These are phyloP conservation scores for Trichoderma citrinoviride DNA, from an alignment of 2,329 filamentous ascomycete genomes.

Conservation along the genomic window DNA sequence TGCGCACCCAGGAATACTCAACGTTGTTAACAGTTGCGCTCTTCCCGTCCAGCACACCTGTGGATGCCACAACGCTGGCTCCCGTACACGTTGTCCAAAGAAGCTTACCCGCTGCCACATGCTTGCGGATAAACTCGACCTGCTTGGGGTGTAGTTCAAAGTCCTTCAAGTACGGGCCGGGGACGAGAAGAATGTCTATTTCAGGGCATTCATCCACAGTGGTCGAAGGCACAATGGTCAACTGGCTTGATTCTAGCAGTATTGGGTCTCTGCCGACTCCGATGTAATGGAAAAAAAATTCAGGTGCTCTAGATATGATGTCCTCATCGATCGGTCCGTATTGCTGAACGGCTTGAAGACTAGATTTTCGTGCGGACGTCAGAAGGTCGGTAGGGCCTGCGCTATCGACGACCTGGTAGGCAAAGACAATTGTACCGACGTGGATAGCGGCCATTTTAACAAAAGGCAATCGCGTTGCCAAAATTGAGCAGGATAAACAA, in stretches of 20 bases:
- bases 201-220: conserved; percentile 37
- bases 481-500: too few relatives aligned
- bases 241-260: conserved; percentile 4
- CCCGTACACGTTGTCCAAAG: conserved; percentile 41
- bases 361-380: conserved; percentile 28
- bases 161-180: conserved; percentile 30
- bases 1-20: conserved; percentile 31
- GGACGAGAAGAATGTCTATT: conserved; percentile 39
- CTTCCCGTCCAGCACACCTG: conserved; percentile 42
- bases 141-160: conserved; percentile 33
- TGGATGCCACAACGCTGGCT: conserved; percentile 31
- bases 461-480: background rate
- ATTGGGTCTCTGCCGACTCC: conserved; percentile 33
- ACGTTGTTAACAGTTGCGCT: conserved; percentile 44
- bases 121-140: conserved; percentile 34
- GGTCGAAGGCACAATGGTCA: conserved; percentile 31
- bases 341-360: conserved; percentile 21
- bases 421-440: conserved; percentile 31
- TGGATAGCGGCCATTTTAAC: conserved; percentile 27
- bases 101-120: conserved; percentile 37
- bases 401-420: conserved; percentile 36
- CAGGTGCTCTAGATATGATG: background rate
- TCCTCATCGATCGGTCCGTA: background rate
- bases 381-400: conserved; percentile 35
- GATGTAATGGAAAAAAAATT: conserved; percentile 34